Evolutionary conservation across 495 filamentous ascomycete genomes (phyloP), one percentile per base, ranked within the genome.

Genomic region (Penicillium pancosmium): DNA sequence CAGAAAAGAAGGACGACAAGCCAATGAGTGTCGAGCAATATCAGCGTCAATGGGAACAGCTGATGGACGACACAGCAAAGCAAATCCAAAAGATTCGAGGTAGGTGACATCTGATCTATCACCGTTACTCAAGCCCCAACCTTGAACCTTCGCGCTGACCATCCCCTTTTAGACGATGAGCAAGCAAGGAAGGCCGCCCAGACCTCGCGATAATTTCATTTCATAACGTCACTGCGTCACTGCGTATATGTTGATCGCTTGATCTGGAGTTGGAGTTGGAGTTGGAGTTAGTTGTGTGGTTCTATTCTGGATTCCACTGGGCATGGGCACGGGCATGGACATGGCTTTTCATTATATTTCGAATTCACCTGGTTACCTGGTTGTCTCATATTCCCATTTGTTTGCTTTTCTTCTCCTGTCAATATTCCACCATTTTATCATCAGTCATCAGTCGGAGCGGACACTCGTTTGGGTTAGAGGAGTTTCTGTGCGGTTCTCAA

Each of bases 71-170:
- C 10, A 70, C 65, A 12, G 55, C 57, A 40, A 59, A 50, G 53
- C 65, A 70, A 12, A 63, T 70, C 47, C 53, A 65, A 40, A 61
- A 62, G 50, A 68, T 70, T 50, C 60, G 63, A 65, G 62, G 68
- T 70, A 50, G 35, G 65, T 56, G 36, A 38, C n/a, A 44, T 44
- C 27, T 31, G 27, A 31, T 31, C 27, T 31, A 31, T 31, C 27
- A 31, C 27, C 27, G 27, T 31, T 31, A 31, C 27, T 31, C 27
- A 31, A 31, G 1, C 27, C 27, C 27, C 27, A 31, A 31, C 27
- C 27, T 27, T 38, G 36, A n/a, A 38, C 4, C 15, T 13, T n/a
- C 51, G 16, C 38, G 58, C 65, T 61, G 62, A 64, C 60, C 55
- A 41, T 40, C 44, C 40, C 40, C 52, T 60, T 16, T 19, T 46